Conservation (phyloP, 345 rosid species). For the Hypericum androsaemum region DNA sequence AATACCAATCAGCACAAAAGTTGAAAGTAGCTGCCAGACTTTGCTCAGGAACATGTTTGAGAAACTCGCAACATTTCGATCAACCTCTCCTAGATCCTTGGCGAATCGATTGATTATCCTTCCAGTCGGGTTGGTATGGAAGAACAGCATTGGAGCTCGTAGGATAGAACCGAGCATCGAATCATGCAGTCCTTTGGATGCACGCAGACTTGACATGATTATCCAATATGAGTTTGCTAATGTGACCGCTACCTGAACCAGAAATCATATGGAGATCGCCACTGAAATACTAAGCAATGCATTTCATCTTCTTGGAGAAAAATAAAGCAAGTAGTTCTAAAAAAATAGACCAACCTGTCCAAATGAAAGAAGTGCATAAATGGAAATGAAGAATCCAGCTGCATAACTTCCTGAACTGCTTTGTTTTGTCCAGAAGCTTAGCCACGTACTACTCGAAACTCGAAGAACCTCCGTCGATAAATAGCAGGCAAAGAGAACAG, state of each 20-base stretch:
- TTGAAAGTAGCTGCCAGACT: slow-evolving; percentile 84
- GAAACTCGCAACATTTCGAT: slow-evolving; percentile 64
- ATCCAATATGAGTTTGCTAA: slow-evolving; percentile 84
- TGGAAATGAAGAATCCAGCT: slow-evolving; percentile 57
- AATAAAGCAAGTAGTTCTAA: background rate
- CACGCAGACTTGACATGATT: slow-evolving; percentile 73
- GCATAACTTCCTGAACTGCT: slow-evolving; percentile 40
- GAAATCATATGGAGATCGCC: slow-evolving; percentile 8
- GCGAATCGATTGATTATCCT: slow-evolving; percentile 92
- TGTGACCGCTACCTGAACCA: slow-evolving; percentile 60
- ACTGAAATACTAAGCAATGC: no score
- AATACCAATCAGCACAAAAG: slow-evolving; percentile 83
- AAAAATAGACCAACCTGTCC: slow-evolving; percentile 55
- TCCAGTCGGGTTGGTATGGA: slow-evolving; percentile 94
- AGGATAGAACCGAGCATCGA: slow-evolving; percentile 85
- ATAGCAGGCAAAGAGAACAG: slow-evolving; percentile 65
- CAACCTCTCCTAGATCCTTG: slow-evolving; percentile 93
- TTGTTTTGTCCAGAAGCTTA: slow-evolving; percentile 91
- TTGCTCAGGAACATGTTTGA: slow-evolving; percentile 74
- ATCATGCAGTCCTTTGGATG: slow-evolving; percentile 81
- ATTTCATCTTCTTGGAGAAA: no score
- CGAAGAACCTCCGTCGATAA: slow-evolving; percentile 67
- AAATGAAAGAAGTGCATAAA: slow-evolving; percentile 64
- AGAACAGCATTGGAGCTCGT: slow-evolving; percentile 97
- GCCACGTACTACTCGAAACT: slow-evolving; percentile 93